Conservation (phyloP, 768 basidiomycete genomes). For the Podaxis rugospora region DNA sequence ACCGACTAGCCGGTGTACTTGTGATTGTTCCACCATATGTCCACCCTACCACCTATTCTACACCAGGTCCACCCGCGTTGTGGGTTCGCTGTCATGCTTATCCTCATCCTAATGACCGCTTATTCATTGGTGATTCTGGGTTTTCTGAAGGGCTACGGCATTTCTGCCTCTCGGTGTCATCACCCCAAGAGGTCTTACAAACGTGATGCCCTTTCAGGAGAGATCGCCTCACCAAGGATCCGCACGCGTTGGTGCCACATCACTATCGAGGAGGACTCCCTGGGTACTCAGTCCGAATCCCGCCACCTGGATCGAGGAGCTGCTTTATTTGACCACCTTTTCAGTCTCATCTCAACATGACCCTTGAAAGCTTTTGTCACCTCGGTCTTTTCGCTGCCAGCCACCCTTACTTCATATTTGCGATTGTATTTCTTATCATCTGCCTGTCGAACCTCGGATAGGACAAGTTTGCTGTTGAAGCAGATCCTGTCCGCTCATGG, state of each 20-base stretch:
- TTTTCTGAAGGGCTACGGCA: slow-evolving; percentile 59
- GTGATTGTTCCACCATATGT: slow-evolving; percentile 90
- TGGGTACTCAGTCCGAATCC: slow-evolving; percentile 53
- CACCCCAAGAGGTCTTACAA: slow-evolving; percentile 67
- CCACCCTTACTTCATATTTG: slow-evolving; percentile 73
- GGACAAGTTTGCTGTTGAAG: slow-evolving; percentile 87
- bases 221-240: slow-evolving; percentile 63
- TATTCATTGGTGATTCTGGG: slow-evolving; percentile 70
- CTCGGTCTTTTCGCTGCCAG: slow-evolving; percentile 75
- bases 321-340: slow-evolving; percentile 85
- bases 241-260: slow-evolving; percentile 71
- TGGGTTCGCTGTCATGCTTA: slow-evolving; percentile 80
- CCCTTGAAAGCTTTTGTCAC: slow-evolving; percentile 79
- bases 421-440: slow-evolving; percentile 63
- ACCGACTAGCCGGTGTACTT: slow-evolving; percentile 82
- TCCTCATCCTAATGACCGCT: slow-evolving; percentile 75
- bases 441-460: slow-evolving; percentile 75
- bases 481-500: slow-evolving; percentile 95
- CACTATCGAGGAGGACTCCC: slow-evolving; percentile 72
- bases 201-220: slow-evolving; percentile 63
- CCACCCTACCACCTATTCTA: slow-evolving; percentile 69
- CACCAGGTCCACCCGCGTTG: slow-evolving; percentile 69
- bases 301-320: slow-evolving; percentile 80
- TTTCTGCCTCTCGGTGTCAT: slow-evolving; percentile 40
- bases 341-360: slow-evolving; percentile 83